Base-by-base conservation (phyloP, 306 rosid genomes). In the Trifolium pratense region DNA sequence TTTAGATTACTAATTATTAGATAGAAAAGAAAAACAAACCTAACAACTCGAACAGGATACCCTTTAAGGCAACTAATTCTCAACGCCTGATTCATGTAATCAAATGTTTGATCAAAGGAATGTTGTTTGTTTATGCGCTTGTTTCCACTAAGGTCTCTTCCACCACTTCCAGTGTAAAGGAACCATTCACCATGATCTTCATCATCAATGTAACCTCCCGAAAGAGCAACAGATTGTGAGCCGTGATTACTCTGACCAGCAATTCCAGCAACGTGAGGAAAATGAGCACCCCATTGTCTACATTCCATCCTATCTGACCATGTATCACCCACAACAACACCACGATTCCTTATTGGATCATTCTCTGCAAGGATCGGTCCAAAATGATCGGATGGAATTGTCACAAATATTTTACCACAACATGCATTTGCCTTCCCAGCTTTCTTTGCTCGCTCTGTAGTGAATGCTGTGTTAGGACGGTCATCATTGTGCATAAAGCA, bases 101-200 rank as follows among this genome's bases (percentile, higher is more conserved):
- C 92, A 75, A 92, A 92, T 52, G 57, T 75, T 75, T 92, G 97
- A 70, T 92, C 97, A 70, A 86, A 86, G 0, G 95, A 87, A 52
- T 92, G 91, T 0, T 58, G 43, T 53, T 83, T 85, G 40, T 78
- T 88, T 2, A 92, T 88, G 34, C 92, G 82, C 56, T 76, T 92
- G 69, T 90, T 87, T 5, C 98, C 94, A 7, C 89, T 85, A 4
- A 87, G 87, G 65, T 92, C 96, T 29, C 92, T 81, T 15, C 96
- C 97, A 31, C 94, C 96, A 81, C 91, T 90, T 34, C 98, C 95
- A 1, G 97, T 92, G 76, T 89, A 90, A 13, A 90, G 86, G 66
- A 92, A 92, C 98, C 97, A 92, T 9, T 90, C 97, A 29, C 98
- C 96, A 7, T 92, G 97, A 58, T 89, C 98, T 75, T 92, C 94